Evolutionary conservation across 2,329 filamentous ascomycete genomes (phyloP).

Genomic region (Neonectria punicea): DNA sequence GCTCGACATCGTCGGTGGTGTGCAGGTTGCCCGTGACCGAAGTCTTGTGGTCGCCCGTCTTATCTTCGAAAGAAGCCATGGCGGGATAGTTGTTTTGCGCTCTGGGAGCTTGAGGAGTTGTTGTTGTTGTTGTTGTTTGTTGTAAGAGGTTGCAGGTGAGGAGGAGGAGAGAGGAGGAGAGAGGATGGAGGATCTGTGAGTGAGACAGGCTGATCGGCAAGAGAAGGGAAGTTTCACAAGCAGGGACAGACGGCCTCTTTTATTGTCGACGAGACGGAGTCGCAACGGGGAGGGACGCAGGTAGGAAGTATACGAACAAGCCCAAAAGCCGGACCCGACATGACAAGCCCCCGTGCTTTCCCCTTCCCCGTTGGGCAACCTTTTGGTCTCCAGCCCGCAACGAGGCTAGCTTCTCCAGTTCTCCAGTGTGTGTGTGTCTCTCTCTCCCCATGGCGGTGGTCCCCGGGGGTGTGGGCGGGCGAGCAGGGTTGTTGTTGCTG

Average conservation of each 20-base stretch:
- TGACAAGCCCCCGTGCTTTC: not conserved
- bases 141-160: constrained; percentile 5
- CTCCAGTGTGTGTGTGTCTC: too few relatives aligned
- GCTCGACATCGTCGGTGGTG: constrained; percentile 62
- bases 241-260: constrained; percentile 21
- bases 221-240: constrained; percentile 18
- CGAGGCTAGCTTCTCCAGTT: not conserved
- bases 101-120: not conserved
- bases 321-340: too few relatives aligned
- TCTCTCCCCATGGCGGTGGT: too few relatives aligned
- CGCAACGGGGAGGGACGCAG: not conserved
- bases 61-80: constrained; percentile 43
- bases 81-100: constrained; percentile 2
- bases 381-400: not conserved
- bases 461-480: too few relatives aligned
- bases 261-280: constrained; percentile 17
- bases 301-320: not conserved
- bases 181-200: constrained; percentile 5
- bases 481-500: too few relatives aligned
- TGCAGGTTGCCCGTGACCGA: constrained; percentile 48
- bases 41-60: constrained; percentile 35
- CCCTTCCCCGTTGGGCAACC: not conserved
- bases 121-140: not conserved
- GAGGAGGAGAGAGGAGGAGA: not conserved
- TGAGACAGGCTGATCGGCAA: constrained; percentile 25